Conservation (phyloP, 805 yeast genomes). For the Dipodascopsis uninucleata region DNA sequence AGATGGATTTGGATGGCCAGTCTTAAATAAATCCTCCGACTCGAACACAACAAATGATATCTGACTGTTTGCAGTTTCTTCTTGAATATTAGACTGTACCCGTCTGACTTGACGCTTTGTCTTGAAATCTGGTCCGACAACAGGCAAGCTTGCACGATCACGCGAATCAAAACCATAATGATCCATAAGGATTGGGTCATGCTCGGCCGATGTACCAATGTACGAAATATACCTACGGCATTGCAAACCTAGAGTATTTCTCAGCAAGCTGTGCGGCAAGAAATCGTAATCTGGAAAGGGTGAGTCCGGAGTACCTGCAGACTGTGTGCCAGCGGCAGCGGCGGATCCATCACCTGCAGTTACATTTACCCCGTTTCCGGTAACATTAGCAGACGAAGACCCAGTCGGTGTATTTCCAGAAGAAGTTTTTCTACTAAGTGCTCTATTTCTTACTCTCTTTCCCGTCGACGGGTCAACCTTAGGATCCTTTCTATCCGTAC, state of each 20-base stretch:
- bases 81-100: conserved; percentile 10
- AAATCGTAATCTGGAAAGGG: conserved; percentile 33
- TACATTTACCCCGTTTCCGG: no score
- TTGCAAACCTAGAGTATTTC: conserved; percentile 32
- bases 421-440: not conserved
- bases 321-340: not conserved
- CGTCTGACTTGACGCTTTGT: conserved; percentile 24
- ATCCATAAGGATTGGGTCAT: conserved; percentile 31
- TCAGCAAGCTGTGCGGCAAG: conserved; percentile 29
- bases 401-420: not conserved
- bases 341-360: not conserved
- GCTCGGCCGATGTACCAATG: conserved; percentile 31
- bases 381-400: not conserved
- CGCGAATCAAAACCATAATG: conserved; percentile 28
- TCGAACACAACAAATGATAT: conserved; percentile 30
- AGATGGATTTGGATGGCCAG: conserved; percentile 21
- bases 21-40: conserved; percentile 23
- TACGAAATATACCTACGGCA: conserved; percentile 31
- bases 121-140: conserved; percentile 19
- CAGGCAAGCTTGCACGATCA: conserved; percentile 24
- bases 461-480: conserved; percentile 7
- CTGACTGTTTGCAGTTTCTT: conserved; percentile 6
- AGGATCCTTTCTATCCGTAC: conserved; percentile 2
- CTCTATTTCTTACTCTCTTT: conserved; percentile 14
- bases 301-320: conserved; percentile 24